Evolutionary conservation across 306 rosid species (phyloP), one percentile per base, ranked within the genome.

Genomic region (Cicer cuneatum): DNA sequence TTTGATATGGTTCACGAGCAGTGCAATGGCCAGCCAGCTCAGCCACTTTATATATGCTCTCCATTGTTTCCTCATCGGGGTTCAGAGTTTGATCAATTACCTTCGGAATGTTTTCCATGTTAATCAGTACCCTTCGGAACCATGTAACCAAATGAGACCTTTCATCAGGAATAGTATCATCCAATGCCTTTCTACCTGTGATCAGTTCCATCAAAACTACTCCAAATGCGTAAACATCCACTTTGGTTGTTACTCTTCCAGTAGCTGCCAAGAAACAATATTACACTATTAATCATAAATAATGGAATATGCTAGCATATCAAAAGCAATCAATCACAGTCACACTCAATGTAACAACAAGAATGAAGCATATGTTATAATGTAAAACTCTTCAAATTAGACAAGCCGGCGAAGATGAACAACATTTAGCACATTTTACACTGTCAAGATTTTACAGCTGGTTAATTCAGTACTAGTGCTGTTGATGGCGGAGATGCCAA

Each of bases 161-260:
- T 80, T 93, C 97, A 60, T 89, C 97, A 0, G 97, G 96, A 83
- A 87, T 53, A 29, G 83, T 72, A 79, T 89, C 91, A 38, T 93
- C 97, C 56, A 93, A 78, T 5, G 97, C 96, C 76, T 66, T 91
- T 78, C 93, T 87, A 45, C 98, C 98, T 0, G 90, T 91, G 61
- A 93, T 74, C 52, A 93, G 52, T 67, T 93, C 96, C 98, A 91
- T 93, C 76, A 93, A 74, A 54, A 93, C 90, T 66, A 93, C 97
- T 45, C 98, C 97, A 46, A 88, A 93, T 37, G 97, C 97, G 6
- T 88, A 93, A 3, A 93, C 96, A 52, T 93, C 98, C 46, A 93
- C 98, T 84, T 93, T 93, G 16, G 97, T 93, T 2, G 98, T 91
- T 52, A 93, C 97, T 80, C 96, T 88, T 69, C 98, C 98, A 0